A percentile compares a stretch with the other conserved stretches of the same genome.
phyloP scores from a whole-genome alignment of 1,284 basidiomycete species.

The Apiotrichum sp. region DNA sequence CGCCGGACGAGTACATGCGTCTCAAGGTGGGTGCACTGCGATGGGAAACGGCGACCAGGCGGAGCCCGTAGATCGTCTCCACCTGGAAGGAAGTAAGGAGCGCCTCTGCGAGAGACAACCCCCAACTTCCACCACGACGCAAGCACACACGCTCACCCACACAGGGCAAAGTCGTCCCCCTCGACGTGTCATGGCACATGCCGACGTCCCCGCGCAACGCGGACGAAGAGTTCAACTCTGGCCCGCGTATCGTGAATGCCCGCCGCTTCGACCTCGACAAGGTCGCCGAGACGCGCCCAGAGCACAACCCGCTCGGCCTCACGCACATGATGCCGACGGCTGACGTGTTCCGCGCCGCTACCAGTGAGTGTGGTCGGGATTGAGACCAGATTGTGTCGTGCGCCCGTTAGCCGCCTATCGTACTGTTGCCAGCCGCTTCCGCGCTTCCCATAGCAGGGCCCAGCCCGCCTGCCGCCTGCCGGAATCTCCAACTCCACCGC shows the following conservation, averaged over 20 bases:
- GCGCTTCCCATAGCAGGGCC: not conserved
- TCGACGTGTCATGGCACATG: constrained; percentile 48
- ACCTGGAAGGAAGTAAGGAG: too few relatives aligned
- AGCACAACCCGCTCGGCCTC: constrained; percentile 61
- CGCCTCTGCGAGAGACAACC: not conserved
- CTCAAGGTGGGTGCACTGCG: constrained; percentile 9
- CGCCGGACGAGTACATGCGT: constrained; percentile 29
- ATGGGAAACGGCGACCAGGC: too few relatives aligned
- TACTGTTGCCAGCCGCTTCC: not conserved
- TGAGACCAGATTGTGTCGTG: too few relatives aligned
- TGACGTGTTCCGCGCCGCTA: constrained; percentile 68
- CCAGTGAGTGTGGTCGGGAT: constrained; percentile 53
- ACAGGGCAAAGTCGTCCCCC: constrained; percentile 20
- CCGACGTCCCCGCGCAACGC: constrained; percentile 42
- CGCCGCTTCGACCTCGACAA: constrained; percentile 78
- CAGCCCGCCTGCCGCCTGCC: too few relatives aligned
- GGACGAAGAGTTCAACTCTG: constrained; percentile 37
- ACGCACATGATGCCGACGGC: constrained; percentile 88
- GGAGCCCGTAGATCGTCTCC: too few relatives aligned
- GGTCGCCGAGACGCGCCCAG: constrained; percentile 47
- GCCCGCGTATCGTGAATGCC: constrained; percentile 62
- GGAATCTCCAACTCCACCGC: too few relatives aligned
- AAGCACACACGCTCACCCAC: not conserved
- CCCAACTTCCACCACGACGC: not conserved
- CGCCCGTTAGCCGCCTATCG: too few relatives aligned